Conservation (phyloP, 2,329 filamentous ascomycete genomes). For the Ophiostoma ips region DNA sequence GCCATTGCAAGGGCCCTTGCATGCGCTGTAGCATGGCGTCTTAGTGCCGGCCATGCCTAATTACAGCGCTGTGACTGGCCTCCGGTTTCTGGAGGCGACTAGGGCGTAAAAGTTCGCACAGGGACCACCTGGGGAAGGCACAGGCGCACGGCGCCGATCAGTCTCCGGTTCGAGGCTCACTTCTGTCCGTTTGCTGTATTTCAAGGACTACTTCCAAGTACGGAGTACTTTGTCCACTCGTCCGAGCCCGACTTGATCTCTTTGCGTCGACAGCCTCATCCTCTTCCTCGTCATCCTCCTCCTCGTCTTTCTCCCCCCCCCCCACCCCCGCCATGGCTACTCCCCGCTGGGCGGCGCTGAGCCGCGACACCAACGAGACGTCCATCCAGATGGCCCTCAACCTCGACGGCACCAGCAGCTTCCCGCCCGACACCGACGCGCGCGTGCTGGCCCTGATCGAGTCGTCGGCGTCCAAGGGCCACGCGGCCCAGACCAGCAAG, state of each 20-base stretch:
- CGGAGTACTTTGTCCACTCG: no score
- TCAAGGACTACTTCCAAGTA: no score
- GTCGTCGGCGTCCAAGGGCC: slow-evolving; percentile 36
- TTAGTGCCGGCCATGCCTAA: slow-evolving; percentile 4
- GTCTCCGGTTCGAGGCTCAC: neutral
- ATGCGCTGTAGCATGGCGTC: neutral
- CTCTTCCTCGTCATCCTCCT: neutral
- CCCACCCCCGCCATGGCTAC: slow-evolving; percentile 17
- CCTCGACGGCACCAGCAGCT: slow-evolving; percentile 68
- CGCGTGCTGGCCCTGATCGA: slow-evolving; percentile 33
- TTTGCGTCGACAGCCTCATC: no score
- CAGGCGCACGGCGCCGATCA: neutral
- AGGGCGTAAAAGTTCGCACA: neutral
- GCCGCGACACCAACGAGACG: slow-evolving; percentile 93
- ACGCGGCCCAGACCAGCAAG: slow-evolving; percentile 73
- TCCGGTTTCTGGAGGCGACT: neutral
- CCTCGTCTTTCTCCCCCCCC: no score
- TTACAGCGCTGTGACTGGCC: slow-evolving; percentile 10
- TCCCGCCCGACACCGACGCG: slow-evolving; percentile 50
- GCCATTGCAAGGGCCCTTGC: neutral
- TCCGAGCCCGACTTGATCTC: no score
- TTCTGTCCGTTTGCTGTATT: no score
- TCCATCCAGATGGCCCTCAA: slow-evolving; percentile 89
- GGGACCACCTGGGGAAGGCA: neutral
- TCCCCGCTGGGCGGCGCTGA: slow-evolving; percentile 60